Base-by-base conservation (phyloP, 805 yeast genomes). In the Wickerhamiella occidentalis region DNA sequence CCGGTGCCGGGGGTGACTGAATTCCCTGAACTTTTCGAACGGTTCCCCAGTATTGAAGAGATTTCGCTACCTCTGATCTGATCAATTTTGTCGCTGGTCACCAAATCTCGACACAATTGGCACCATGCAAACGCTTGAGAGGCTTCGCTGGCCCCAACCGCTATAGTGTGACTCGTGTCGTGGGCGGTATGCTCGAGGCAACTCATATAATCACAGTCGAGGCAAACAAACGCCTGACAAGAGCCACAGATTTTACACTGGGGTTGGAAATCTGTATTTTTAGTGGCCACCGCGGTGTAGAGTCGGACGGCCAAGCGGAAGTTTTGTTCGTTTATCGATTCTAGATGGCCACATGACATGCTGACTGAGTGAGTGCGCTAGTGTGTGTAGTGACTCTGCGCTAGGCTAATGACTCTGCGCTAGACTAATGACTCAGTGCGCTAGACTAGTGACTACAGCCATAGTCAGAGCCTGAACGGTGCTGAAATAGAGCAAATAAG, bases 101-200 rank as follows among this genome's bases (percentile, higher is more conserved):
- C 33, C 12, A 29, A 13, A 13, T 29, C 33, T 5, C 33, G 33
- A 13, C 33, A 29, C 33, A 29, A 6, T 29, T 29, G 33, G 13
- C 97, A 90, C 59, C 77, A 81, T 40, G 88, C 64, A 8, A 43
- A 43, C 23, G 52, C 61, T 42, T 80, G 71, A 1, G 88, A 88
- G 45, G 77, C 73, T 17, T 69, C 68, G 2, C 86, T 53, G 18
- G 62, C 70, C 62, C 82, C 87, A 35, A 85, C 80, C 19, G 81
- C 85, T 61, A 79, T 72, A 2, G 70, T 61, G 64, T 79, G 85
- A 25, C 30, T 5, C 15, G 38, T 7, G 3, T 38, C 38, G 45
- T 55, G 57, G 6, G 38, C 41, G 8, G 51, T 12, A 33, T 58
- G 61, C 25, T 19, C 19, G n/a, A 52, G 51, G 45, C 61, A 58